Evolutionary conservation across 495 filamentous ascomycete species (phyloP), one percentile per base, ranked within the genome.

Genomic region (Thozetella sp.): DNA sequence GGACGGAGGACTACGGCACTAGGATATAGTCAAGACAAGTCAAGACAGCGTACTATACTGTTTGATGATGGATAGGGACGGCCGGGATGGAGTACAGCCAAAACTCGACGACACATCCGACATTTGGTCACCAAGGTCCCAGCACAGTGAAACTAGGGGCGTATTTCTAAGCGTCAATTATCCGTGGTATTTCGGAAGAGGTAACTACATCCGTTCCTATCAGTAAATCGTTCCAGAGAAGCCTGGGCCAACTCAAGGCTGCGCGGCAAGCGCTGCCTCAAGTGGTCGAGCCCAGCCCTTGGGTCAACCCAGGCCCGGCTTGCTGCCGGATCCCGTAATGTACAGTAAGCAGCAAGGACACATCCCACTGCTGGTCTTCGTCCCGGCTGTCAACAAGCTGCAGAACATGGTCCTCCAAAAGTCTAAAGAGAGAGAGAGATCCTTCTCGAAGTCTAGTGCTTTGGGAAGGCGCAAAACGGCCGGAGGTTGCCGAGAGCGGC

Each of bases 141-240:
- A n/a, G n/a, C n/a, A n/a, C n/a, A n/a, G n/a, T n/a, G n/a, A n/a
- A n/a, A n/a, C n/a, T n/a, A n/a, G n/a, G n/a, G n/a, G n/a, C n/a
- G n/a, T n/a, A n/a, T n/a, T 4, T 48, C 43, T 48, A 48, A 48
- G 20, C 43, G n/a, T 48, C 43, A 48, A 48, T 48, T 48, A 48
- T 48, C 43, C 20, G 43, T 48, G 43, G 43, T 48, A 48, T 48
- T 48, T 48, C 43, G 43, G 43, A 48, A 48, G 9, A 48, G 43
- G 43, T 48, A 48, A 48, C 43, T 48, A 48, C 43, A 48, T 48
- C 43, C 43, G 43, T 48, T 48, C 43, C 11, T 48, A 48, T 48
- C 43, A 48, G 43, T 48, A 48, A 48, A 48, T 48, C 43, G 11
- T 9, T n/a, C 43, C 43, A 11, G 11, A 20, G 43, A n/a, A 48